phyloP scores from a whole-genome alignment of 2,329 filamentous ascomycete genomes.

The Aureobasidium sp. region DNA sequence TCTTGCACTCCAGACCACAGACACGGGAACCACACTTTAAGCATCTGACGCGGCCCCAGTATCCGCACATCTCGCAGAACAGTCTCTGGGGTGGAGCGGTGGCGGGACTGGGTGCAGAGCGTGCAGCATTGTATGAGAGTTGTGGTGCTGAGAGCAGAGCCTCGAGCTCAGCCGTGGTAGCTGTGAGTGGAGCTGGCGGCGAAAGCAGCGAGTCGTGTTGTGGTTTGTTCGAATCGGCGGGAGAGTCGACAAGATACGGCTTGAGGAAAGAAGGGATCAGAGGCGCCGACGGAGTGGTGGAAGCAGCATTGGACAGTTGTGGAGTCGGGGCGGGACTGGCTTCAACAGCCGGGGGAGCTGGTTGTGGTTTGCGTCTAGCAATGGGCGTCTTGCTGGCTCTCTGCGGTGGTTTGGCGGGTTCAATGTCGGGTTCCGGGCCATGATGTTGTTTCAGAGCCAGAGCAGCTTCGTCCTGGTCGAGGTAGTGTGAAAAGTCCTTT shows the following conservation, averaged over 20 bases:
- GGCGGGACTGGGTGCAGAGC: conserved; percentile 34
- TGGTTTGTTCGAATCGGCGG: not conserved
- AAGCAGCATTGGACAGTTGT: not conserved
- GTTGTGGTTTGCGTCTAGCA: conserved; percentile 24
- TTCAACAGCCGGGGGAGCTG: conserved; percentile 36
- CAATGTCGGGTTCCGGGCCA: conserved; percentile 19
- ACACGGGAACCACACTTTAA: conserved; percentile 70
- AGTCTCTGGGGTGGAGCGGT: conserved; percentile 47
- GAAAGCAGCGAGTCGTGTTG: conserved; percentile 15
- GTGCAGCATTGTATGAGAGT: conserved; percentile 60
- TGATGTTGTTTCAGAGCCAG: conserved; percentile 28
- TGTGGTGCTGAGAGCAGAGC: conserved; percentile 58
- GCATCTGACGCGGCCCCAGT: conserved; percentile 71
- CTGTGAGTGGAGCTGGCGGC: conserved; percentile 21
- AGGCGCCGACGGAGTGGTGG: not conserved
- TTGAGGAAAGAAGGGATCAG: not conserved
- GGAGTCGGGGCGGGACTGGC: conserved; percentile 31
- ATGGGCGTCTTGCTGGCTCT: conserved; percentile 31
- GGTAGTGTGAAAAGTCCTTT: conserved; percentile 76
- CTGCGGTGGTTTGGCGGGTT: conserved; percentile 16
- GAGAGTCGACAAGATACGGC: conserved; percentile 20
- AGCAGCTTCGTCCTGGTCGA: conserved; percentile 69
- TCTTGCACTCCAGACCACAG: conserved; percentile 70
- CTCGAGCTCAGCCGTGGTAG: conserved; percentile 48
- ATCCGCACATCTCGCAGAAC: conserved; percentile 76